Percentiles rank a stretch among this genome's conserved stretches.
phyloP scores from a whole-genome alignment of 192 early-diverging fungal genomes.

The Linderina pennispora region DNA sequence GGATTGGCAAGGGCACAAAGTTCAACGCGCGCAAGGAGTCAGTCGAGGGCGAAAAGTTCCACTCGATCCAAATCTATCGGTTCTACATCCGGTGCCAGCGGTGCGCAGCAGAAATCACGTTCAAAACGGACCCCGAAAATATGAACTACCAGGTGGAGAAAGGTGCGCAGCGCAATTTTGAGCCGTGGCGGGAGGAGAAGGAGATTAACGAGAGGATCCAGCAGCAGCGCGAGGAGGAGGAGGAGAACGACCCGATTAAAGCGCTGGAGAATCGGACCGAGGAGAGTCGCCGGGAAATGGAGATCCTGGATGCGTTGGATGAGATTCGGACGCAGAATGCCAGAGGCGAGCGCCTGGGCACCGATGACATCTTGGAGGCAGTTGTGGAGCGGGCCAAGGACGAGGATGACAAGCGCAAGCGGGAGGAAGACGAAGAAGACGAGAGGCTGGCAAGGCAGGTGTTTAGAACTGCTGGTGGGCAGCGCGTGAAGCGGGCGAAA shows the following conservation, averaged over 20 bases:
- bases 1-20: constrained; percentile 96
- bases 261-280: constrained; percentile 91
- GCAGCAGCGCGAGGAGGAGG: constrained; percentile 63
- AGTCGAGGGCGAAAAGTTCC: constrained; percentile 65
- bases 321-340: constrained; percentile 91
- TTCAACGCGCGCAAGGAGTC: constrained; percentile 97
- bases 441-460: constrained; percentile 15
- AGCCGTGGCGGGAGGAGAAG: constrained; percentile 79
- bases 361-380: constrained; percentile 55
- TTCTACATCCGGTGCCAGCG: constrained; percentile 87
- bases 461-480: constrained; percentile 13
- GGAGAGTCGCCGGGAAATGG: constrained; percentile 95
- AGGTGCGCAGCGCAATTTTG: constrained; percentile 92
- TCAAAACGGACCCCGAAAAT: constrained; percentile 96
- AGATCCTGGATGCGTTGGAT: constrained; percentile 93
- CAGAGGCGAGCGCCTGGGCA: constrained; percentile 66
- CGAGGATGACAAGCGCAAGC: constrained; percentile 7
- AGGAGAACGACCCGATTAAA: constrained; percentile 92
- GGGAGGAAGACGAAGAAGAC: constrained; percentile 31
- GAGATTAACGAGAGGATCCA: constrained; percentile 54
- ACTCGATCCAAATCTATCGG: constrained; percentile 66
- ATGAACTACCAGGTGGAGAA: constrained; percentile 91
- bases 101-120: constrained; percentile 97
- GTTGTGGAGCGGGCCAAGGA: constrained; percentile 24
- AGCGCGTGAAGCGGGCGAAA: constrained; percentile 24